These are phyloP conservation scores for Gamarada debralockiae DNA, from an alignment of 495 filamentous ascomycete species.

Conservation along the genomic window DNA sequence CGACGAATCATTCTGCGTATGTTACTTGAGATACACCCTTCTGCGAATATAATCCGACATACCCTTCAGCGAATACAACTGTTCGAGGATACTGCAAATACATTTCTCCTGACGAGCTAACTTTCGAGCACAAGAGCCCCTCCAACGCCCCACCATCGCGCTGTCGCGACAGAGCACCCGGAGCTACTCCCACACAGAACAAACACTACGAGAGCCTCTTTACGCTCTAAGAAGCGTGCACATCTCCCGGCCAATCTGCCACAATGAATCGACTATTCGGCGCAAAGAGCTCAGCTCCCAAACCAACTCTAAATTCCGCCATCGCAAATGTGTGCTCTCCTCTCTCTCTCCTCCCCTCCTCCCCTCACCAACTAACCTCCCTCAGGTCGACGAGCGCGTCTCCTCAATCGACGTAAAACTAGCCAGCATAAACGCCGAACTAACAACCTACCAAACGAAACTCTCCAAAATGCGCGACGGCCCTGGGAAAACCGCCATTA, in stretches of 20 bases:
- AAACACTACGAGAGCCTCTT: too few species aligned
- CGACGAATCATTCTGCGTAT: too few species aligned
- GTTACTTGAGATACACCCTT: too few species aligned
- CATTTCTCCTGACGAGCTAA: too few species aligned
- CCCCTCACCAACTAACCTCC: slow-evolving; percentile 12
- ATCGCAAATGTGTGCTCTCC: slow-evolving; percentile 67
- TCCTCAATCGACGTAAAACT: slow-evolving; percentile 94
- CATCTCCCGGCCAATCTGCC: too few species aligned
- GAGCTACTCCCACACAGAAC: neutral
- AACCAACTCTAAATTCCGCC: slow-evolving; percentile 82
- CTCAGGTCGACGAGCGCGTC: slow-evolving; percentile 76
- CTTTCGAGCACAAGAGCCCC: neutral
- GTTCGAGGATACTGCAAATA: too few species aligned
- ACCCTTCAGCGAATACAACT: too few species aligned
- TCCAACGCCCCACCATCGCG: neutral
- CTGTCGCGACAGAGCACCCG: too few species aligned
- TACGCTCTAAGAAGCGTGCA: too few species aligned
- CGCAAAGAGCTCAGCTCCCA: slow-evolving; percentile 80
- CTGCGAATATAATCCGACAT: too few species aligned
- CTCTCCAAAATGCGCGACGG: slow-evolving; percentile 94
- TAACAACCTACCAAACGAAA: slow-evolving; percentile 80
- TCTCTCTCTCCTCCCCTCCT: slow-evolving; percentile 10
- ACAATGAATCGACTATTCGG: slow-evolving; percentile 97
- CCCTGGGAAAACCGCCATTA: slow-evolving; percentile 88
- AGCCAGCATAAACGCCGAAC: slow-evolving; percentile 85